phyloP scores from a whole-genome alignment of 2,329 filamentous ascomycete species.

The Aspergillus novoparasiticus region DNA sequence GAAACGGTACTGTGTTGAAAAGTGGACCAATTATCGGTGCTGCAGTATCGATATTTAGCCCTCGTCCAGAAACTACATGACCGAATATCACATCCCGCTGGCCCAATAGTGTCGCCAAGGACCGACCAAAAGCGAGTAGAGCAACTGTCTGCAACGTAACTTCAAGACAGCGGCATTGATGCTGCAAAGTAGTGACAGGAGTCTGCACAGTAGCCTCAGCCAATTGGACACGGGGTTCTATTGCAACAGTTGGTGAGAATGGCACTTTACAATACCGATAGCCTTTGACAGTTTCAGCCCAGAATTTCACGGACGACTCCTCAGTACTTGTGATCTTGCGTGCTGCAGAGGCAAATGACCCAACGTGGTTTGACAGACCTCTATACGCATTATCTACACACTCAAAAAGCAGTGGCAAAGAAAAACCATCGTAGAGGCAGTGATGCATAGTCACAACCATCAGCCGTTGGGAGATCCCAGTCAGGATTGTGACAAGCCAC shows the following conservation, averaged over 20 bases:
- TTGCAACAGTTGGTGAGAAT: neutral
- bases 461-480: neutral
- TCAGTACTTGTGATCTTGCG: neutral
- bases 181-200: neutral
- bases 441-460: conserved; percentile 18
- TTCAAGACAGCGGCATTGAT: neutral
- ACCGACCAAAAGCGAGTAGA: neutral
- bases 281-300: neutral
- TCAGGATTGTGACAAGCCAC: neutral
- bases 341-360: neutral
- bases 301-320: neutral
- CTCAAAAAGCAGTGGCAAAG: conserved; percentile 9
- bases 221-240: neutral
- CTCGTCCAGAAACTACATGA: neutral
- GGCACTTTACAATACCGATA: neutral
- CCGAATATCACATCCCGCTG: neutral
- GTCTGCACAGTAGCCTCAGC: neutral
- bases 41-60: neutral
- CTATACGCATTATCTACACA: too few species aligned
- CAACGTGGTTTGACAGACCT: neutral
- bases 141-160: neutral
- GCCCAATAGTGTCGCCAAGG: neutral
- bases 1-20: neutral
- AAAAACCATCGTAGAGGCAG: conserved; percentile 18
- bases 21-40: neutral